These are phyloP conservation scores for Solanum etuberosum DNA, from an alignment of 257 asterid species.

Conservation along the genomic window DNA sequence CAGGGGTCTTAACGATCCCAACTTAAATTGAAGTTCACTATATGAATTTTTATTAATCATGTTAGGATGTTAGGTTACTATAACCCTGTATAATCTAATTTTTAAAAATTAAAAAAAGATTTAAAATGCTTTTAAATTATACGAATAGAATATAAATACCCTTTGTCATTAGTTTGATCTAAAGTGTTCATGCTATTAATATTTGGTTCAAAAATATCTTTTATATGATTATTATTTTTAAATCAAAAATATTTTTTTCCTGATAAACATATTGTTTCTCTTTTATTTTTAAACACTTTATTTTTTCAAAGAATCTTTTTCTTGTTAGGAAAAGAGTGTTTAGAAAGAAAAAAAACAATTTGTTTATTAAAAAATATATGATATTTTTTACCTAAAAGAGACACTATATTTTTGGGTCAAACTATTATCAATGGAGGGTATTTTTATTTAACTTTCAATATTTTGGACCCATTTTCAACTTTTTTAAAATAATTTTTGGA, in stretches of 20 bases:
- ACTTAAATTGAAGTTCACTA: not conserved
- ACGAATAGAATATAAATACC: not conserved
- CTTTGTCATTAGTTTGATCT: not conserved
- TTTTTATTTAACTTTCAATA: not conserved
- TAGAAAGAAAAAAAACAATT: not conserved
- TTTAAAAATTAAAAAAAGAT: too few relatives aligned
- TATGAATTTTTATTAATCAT: not conserved
- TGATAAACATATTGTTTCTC: not conserved
- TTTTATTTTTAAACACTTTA: too few relatives aligned
- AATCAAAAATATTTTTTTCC: too few relatives aligned
- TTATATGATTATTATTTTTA: too few relatives aligned
- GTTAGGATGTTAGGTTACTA: not conserved
- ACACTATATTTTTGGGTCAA: too few relatives aligned
- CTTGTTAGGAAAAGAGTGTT: not conserved
- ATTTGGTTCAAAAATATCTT: not conserved
- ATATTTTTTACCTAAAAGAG: not conserved
- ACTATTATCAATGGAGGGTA: not conserved
- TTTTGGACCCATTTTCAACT: not conserved
- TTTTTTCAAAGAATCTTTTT: not conserved
- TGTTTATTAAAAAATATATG: not conserved
- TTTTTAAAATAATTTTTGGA: not conserved
- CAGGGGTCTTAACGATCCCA: not conserved
- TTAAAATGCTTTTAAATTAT: too few relatives aligned
- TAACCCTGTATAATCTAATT: not conserved
- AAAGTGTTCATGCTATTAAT: not conserved